Base-by-base conservation (phyloP, 805 yeast genomes). In the Trichomonascus vanleenenianus region DNA sequence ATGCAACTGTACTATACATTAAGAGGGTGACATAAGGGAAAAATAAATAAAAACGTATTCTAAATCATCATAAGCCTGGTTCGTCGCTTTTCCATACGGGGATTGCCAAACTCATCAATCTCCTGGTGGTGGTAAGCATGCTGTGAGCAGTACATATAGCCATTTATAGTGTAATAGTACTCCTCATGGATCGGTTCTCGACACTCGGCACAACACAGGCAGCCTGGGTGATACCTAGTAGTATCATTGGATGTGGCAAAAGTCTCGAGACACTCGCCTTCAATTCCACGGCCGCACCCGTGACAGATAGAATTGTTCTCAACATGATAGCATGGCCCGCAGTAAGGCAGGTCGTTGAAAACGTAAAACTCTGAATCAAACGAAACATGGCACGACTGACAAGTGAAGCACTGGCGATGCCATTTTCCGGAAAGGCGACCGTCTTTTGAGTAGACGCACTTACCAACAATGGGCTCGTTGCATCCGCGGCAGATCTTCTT, bases 401-500 rank as follows among this genome's bases (percentile, higher is more conserved):
- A 93, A 11, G 68, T 67, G 69, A 93, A 91, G 61, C 98, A 93
- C 12, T 71, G 64, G 34, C 94, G 73, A 60, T 93, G 98, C 97
- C 97, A 93, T 60, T 88, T 91, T 0, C 97, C 97, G 15, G 58
- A 48, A 11, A 63, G 43, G 10, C 53, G 47, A n/a, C 81, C 84
- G 45, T 84, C 85, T 54, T 81, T 83, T n/a, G 96, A 85, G 64
- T 80, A 83, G 15, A 91, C 83, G 0, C 93, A 72, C 57, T 82
- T 85, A 1, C 78, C 71, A 1, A 53, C 51, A 27, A 89, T 79
- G n/a, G 64, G 68, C 39, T 62, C 49, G 3, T 64, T 62, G 66
- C 97, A 91, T 30, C 74, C 71, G 47, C 97, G 78, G 61, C 97
- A 91, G n/a, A 52, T 40, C 37, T 45, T 47, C 36, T 46, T 47